Conservation (phyloP, 441 rosid species). For the Bocquillonia castaneifolia region DNA sequence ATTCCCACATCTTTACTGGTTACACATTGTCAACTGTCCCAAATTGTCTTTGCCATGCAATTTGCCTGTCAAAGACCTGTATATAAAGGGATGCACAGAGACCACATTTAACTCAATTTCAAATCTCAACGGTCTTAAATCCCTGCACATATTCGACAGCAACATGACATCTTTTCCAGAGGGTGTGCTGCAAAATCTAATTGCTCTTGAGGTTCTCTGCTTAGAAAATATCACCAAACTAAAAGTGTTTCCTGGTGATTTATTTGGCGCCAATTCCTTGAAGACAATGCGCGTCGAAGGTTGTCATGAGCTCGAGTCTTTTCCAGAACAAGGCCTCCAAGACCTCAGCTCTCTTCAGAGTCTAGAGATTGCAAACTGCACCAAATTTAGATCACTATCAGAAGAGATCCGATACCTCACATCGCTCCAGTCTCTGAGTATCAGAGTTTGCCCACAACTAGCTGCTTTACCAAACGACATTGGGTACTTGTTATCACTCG, state of each 20-base stretch:
- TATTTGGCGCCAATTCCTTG: background rate
- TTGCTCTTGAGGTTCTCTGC: background rate
- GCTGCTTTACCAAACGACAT: background rate
- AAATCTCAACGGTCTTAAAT: background rate
- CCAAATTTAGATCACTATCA: background rate
- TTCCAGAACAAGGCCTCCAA: background rate
- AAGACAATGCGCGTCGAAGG: background rate
- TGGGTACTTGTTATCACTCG: background rate
- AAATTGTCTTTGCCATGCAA: background rate
- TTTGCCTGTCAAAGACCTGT: background rate
- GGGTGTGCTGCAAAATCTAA: background rate
- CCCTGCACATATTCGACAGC: background rate
- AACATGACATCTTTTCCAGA: background rate
- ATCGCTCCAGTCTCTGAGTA: background rate
- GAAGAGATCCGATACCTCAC: background rate
- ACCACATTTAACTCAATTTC: background rate
- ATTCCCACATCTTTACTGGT: background rate
- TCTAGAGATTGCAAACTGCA: background rate
- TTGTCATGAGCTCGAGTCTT: background rate
- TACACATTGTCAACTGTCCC: background rate
- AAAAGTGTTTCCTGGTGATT: background rate
- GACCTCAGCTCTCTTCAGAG: background rate
- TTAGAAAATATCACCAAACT: background rate
- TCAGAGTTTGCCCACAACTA: background rate
- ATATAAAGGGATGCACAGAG: background rate